Base-by-base conservation (phyloP, 176 grass and related monocot genomes). In the Juncus inflexus region DNA sequence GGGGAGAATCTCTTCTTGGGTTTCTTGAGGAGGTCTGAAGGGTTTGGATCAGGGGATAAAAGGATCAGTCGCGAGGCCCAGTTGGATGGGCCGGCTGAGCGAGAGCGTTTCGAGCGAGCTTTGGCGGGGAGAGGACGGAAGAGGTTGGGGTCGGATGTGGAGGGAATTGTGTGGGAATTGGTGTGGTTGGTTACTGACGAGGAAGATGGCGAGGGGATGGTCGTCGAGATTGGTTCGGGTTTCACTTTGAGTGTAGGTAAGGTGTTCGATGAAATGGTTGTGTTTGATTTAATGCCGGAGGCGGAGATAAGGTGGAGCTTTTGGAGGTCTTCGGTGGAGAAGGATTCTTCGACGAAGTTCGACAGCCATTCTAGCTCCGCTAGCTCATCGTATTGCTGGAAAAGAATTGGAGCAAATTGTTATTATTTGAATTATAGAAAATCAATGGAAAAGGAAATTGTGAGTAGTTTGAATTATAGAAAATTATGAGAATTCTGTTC, bases 301-400 rank as follows among this genome's bases (percentile, higher is more conserved):
- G 83, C 85, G 15, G 77, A 79, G 69, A 99, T 90, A 68, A 99
- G 86, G 55, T 86, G 83, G 43, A 94, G 75, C 85, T 99, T 94
- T 63, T 99, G 78, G 10, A 99, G 80, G 50, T 99, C 89, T 62
- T 99, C 89, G 55, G 52, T 82, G 55, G 89, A 83, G 76, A 92
- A 94, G 40, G 37, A 57, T 2, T 83, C 88, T 36, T 65, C 85
- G 53, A 90, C 83, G 55, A 91, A 92, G 58, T 86, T 92, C 15
- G 94, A 92, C 1, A 99, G 68, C 95, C 85, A 92, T 84, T 99
- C 95, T 16, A 99, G 73, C 78, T 99, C 89, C 63, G 78, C 86
- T 62, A 99, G 1, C 55, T 86, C 89, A 14, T 92, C 95, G 68
- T 89, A 90, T 86, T 99, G 89, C 77, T 75, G 72, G 9, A 12